phyloP scores from a whole-genome alignment of 306 rosid genomes.

The Comarum palustre region DNA sequence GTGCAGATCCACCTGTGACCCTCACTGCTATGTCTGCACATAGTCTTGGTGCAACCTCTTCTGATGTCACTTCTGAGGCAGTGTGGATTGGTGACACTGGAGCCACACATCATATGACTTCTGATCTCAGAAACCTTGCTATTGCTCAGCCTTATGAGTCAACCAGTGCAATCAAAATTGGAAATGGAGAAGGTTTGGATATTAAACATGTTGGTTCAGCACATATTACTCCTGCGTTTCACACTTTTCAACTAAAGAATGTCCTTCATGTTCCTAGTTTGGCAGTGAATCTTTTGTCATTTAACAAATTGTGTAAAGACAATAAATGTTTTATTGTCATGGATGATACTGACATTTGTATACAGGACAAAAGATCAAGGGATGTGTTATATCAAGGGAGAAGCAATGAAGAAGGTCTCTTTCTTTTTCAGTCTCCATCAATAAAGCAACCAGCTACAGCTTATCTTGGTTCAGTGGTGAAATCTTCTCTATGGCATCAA shows the following conservation, averaged over 20 bases:
- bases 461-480: not conserved
- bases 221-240: not conserved
- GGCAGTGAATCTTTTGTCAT: not conserved
- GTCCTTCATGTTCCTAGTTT: not conserved
- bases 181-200: not conserved
- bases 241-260: not conserved
- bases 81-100: not conserved
- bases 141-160: not conserved
- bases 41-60: too few species aligned
- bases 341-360: not conserved
- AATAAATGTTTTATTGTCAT: not conserved
- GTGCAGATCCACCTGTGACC: too few species aligned
- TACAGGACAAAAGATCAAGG: not conserved
- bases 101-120: not conserved
- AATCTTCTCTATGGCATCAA: not conserved
- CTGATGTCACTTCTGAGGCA: too few species aligned
- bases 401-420: too few species aligned
- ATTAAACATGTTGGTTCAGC: not conserved
- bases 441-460: not conserved
- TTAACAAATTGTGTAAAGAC: not conserved
- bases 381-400: too few species aligned
- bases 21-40: too few species aligned
- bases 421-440: too few species aligned
- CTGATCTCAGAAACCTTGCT: not conserved
- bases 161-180: not conserved